Percentiles rank a stretch among this genome's conserved stretches.
These are phyloP conservation scores for Starmera caribaea DNA, from an alignment of 805 yeast species.

Conservation along the genomic window DNA sequence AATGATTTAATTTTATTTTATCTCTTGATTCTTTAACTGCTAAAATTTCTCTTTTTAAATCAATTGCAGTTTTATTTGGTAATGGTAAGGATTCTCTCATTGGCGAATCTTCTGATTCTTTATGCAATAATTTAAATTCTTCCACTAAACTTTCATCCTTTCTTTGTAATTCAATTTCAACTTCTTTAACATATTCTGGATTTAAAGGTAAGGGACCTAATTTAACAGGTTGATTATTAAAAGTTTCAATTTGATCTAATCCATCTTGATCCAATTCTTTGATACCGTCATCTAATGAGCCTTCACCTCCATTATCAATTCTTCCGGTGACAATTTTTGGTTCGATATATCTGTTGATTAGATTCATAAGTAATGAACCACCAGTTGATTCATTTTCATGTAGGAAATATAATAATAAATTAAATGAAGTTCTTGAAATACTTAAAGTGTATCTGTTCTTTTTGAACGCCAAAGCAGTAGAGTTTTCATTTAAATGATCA, in stretches of 20 bases:
- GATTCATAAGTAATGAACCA: conserved; percentile 76
- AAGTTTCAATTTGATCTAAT: conserved; percentile 39
- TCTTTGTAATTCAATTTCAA: conserved; percentile 72
- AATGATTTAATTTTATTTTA: conserved; percentile 54
- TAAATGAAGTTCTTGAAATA: conserved; percentile 77
- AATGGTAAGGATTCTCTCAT: conserved; percentile 68
- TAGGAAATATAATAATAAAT: conserved; percentile 71
- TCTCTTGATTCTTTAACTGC: conserved; percentile 77
- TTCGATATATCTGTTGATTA: conserved; percentile 75
- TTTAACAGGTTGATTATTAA: conserved; percentile 65
- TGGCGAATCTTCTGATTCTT: conserved; percentile 56
- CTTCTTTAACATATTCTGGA: conserved; percentile 73
- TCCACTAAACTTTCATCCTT: conserved; percentile 69
- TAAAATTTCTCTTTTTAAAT: conserved; percentile 68
- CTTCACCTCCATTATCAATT: conserved; percentile 39
- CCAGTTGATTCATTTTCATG: conserved; percentile 91
- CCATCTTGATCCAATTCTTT: conserved; percentile 18
- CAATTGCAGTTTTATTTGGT: conserved; percentile 74
- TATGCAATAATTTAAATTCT: conserved; percentile 51
- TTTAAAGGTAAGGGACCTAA: conserved; percentile 83
- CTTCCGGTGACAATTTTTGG: conserved; percentile 33
- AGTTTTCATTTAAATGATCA: conserved; percentile 78
- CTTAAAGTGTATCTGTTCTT: conserved; percentile 63
- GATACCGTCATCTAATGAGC: conserved; percentile 29
- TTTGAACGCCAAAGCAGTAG: conserved; percentile 66